Base-by-base conservation (phyloP, 2,329 filamentous ascomycete genomes). In the Trematosphaeria pertusa region DNA sequence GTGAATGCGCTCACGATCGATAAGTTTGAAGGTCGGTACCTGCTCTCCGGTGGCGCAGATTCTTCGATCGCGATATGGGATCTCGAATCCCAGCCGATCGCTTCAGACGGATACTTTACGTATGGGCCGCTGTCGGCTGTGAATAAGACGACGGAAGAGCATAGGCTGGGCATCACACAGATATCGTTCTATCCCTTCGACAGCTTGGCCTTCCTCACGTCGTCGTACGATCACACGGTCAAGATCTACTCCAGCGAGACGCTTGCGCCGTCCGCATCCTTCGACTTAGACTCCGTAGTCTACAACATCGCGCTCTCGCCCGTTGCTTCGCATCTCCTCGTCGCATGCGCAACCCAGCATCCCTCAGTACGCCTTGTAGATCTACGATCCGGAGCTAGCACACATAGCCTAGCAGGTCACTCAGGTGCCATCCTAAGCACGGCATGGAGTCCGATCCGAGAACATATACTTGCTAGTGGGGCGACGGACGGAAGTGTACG, bases 41-140 rank as follows among this genome's bases (percentile, higher is more conserved):
- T 97, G 52, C 73, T 96, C 2, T 96, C 92, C 0, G 93, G 90
- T 3, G 91, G 92, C 21, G 87, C 89, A 4, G 91, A 96, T 65
- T 89, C 88, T 8, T 88, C 88, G 1, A 84, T 97, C 63, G 88
- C 86, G 57, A 75, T 97, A 35, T 97, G 92, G 92, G 87, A 97
- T 72, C 81, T 97, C 5, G 88, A 96, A 10, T 51, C 52, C 34
- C 39, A 58, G 34, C 50, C 52, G 3, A 35, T 35, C 15, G 43
- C 31, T 34, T 53, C 54, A 6, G 52, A 61, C 22, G 57, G 48
- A 2, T 56, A 52, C 26, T 40, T 56, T 8, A 49, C 55, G 9
- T 50, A 59, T 33, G 68, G 32, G 60, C 74, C 44, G 14, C 45
- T 70, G 21, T 55, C 60, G 6, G 50, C 57, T 2, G 56, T 63